Conservation (phyloP, 345 rosid species). For the Brassica rapa region DNA sequence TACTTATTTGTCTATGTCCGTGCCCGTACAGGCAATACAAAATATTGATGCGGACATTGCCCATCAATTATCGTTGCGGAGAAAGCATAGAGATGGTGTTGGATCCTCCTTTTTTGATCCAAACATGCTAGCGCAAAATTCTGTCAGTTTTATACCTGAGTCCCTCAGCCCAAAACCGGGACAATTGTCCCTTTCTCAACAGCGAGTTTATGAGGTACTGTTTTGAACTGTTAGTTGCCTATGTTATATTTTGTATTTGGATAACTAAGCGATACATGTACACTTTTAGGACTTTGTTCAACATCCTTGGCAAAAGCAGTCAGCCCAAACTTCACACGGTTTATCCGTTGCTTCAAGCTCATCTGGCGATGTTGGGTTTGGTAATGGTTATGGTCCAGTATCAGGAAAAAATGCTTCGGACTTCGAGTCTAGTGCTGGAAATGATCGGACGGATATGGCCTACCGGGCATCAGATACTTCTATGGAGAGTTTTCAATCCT, state of each 20-base stretch:
- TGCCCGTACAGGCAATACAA: conserved; percentile 69
- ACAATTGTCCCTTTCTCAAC: conserved; percentile 81
- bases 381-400: conserved; percentile 29
- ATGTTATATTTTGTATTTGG: conserved; percentile 21
- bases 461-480: conserved; percentile 62
- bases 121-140: conserved; percentile 67
- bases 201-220: conserved; percentile 92
- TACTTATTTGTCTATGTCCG: not conserved
- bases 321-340: conserved; percentile 63
- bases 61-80: conserved; percentile 80
- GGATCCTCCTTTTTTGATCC: conserved; percentile 72
- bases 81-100: conserved; percentile 86
- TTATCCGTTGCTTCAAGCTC: conserved; percentile 58
- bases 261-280: not conserved
- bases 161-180: conserved; percentile 96
- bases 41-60: conserved; percentile 88
- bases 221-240: conserved; percentile 2
- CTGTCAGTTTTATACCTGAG: conserved; percentile 77
- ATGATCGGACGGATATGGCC: conserved; percentile 54
- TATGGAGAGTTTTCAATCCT: conserved; percentile 56
- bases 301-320: conserved; percentile 95
- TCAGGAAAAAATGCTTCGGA: conserved; percentile 58
- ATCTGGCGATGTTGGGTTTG: conserved; percentile 51
- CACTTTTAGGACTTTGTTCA: conserved; percentile 84
- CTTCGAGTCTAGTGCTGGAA: conserved; percentile 52